Evolutionary conservation across 225 moss, liverwort and hornwort species (phyloP), one percentile per base, ranked within the genome.

Genomic region (Bryoerythrophyllum caledonicum): DNA sequence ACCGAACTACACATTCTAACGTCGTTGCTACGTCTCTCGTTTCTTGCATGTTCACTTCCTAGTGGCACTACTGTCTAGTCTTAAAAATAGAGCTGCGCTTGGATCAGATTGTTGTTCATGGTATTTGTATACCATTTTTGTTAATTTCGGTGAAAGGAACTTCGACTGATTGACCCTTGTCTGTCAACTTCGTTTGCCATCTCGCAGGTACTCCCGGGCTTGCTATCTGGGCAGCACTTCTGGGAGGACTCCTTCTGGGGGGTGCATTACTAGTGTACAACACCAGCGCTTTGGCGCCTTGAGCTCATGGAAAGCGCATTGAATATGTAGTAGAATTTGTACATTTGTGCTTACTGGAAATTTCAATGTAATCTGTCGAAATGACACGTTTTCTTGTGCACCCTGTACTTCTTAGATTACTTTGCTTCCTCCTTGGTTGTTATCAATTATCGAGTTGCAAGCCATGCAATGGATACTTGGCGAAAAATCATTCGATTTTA

Each of bases 181-280:
- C 48, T 49, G 48, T 6, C 19, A 19, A 49, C 6, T 6, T 49
- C 19, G 15, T 17, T 49, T 49, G 48, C 48, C 48, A 48, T 48
- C 16, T 6, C 19, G 34, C 87, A 94, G 94, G 95, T 62, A 51
- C 74, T n/a, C 56, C 88, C 5, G 95, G 80, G 49, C 84, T 95
- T 27, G 80, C 87, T 0, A 60, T 93, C 41, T 95, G 93, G 95
- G 95, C 93, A 20, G 74, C 79, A 44, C 84, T 93, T 3, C 69
- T 95, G 52, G 93, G 88, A 30, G 93, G 87, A 6, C 75, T 95
- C 30, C 65, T 95, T 14, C 67, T 87, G 25, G 83, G 65, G 4
- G 95, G 95, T 60, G 95, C 87, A n/a, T 15, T 95, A 30, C 78
- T 95, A 19, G 93, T 95, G 28, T 95, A 91, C 83, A 95, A 83